phyloP scores from a whole-genome alignment of 1,284 basidiomycete species.

The Ceratorhiza oryzae-sativae region DNA sequence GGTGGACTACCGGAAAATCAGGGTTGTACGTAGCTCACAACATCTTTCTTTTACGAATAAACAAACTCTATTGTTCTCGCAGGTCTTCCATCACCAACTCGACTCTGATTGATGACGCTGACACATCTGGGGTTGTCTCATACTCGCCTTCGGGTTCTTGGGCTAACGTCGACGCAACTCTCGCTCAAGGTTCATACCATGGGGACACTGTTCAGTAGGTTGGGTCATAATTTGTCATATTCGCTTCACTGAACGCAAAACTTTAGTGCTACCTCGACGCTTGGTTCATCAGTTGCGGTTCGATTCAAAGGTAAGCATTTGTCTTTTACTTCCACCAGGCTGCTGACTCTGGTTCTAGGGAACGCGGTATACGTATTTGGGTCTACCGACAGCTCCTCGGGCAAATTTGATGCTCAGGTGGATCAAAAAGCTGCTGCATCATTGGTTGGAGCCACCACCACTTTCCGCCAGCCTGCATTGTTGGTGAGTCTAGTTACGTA shows the following conservation, averaged over 20 bases:
- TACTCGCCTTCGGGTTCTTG: slow-evolving; percentile 27
- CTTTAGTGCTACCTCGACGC: slow-evolving; percentile 1
- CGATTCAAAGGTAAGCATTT: slow-evolving; percentile 16
- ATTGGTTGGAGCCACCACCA: slow-evolving; percentile 3
- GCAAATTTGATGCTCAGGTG: slow-evolving; percentile 10
- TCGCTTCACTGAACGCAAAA: not conserved
- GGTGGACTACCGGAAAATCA: slow-evolving; percentile 26
- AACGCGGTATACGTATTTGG: slow-evolving; percentile 28
- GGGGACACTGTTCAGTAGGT: slow-evolving; percentile 25
- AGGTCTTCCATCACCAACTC: slow-evolving; percentile 24
- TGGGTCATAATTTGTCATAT: not conserved
- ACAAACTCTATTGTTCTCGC: not conserved
- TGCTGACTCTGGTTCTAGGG: not conserved
- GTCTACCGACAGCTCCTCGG: slow-evolving; percentile 28
- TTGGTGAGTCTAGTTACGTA: not conserved
- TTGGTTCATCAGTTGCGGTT: slow-evolving; percentile 19
- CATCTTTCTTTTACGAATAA: not conserved
- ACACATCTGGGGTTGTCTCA: slow-evolving; percentile 1
- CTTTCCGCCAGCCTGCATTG: slow-evolving; percentile 26
- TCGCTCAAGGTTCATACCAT: not conserved
- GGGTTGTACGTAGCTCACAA: slow-evolving; percentile 14
- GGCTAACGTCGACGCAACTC: not conserved
- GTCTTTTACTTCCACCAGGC: not conserved
- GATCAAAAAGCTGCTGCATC: slow-evolving; percentile 4
- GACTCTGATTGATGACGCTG: slow-evolving; percentile 29